Evolutionary conservation across 2,329 filamentous ascomycete species (phyloP), one percentile per base, ranked within the genome.

Genomic region (Colletotrichum sp.): DNA sequence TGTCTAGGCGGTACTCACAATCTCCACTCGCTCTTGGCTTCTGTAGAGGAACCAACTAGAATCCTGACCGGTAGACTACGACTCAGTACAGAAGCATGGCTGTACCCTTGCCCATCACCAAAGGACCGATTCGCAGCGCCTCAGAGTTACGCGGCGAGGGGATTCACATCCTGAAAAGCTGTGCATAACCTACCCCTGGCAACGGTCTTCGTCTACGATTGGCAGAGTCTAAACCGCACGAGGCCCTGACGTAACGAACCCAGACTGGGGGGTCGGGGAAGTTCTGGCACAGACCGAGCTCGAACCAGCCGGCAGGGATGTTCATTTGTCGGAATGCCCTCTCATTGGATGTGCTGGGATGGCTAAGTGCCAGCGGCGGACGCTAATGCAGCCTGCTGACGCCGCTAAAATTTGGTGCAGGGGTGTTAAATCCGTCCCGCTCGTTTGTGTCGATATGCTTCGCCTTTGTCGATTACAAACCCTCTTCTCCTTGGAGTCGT

Each of bases 311-410:
- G 21, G 9, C 68, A 67, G 61, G 61, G 34, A 67, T 60, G 24
- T 1, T 14, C 21, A 24, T 14, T 18, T 28, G 13, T 21, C 18
- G 39, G 16, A 9, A 16, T 16, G 2, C 9, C 18, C n/a, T 12
- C 28, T n/a, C 60, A 43, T 75, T 75, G 36, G 72, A 21, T 55
- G 28, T 16, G 24, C 52, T 36, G 16, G n/a, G 12, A 18, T 9
- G 30, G 18, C 43, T 14, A n/a, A 39, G 59, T 16, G 24, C 39
- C 18, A 39, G n/a, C n/a, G n/a, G n/a, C 36, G 55, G 68, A 72
- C 72, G 68, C 72, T 75, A 72, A 75, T 72, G 72, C 72, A 75
- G 30, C 24, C 68, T 75, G 72, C 72, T 75, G 72, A 75, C 72
- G 18, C 68, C 61, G 48, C 67, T 68, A 68, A 32, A 74, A 24